phyloP scores from a whole-genome alignment of 2,329 filamentous ascomycete species.

The Curvularia spicifera region DNA sequence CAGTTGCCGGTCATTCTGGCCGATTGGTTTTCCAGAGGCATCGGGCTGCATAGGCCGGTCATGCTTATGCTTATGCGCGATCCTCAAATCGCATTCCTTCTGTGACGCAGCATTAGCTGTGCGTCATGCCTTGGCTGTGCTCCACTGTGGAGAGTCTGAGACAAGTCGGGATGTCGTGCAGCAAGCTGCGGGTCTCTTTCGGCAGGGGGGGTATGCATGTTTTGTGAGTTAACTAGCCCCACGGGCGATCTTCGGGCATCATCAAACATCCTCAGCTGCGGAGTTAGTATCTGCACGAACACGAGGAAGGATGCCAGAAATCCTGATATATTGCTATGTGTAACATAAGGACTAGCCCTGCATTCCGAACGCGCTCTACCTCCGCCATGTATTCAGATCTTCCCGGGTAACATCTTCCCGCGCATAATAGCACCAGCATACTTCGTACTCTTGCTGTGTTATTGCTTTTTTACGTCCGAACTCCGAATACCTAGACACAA shows the following conservation, averaged over 20 bases:
- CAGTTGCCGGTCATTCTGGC: not conserved
- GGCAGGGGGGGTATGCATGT: not conserved
- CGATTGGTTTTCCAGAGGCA: constrained; percentile 2
- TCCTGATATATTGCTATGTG: not conserved
- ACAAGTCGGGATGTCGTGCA: not conserved
- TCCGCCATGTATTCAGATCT: not conserved
- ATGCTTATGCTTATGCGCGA: constrained; percentile 9
- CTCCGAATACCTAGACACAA: not conserved
- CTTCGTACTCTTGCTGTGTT: not conserved
- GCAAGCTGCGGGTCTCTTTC: not conserved
- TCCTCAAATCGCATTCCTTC: constrained; percentile 5
- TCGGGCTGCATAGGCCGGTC: constrained; percentile 6
- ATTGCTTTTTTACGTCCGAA: not conserved
- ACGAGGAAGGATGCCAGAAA: not conserved
- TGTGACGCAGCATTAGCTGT: constrained; percentile 1
- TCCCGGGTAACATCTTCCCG: not conserved
- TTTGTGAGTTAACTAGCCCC: not conserved
- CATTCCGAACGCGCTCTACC: not conserved
- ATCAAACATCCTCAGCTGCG: not conserved
- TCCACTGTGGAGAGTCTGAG: constrained; percentile 3
- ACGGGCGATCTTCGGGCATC: not conserved
- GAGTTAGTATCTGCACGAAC: not conserved
- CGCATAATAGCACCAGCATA: not conserved
- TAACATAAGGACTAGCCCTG: not conserved
- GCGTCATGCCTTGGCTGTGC: constrained; percentile 2